phyloP scores from a whole-genome alignment of 2,329 filamentous ascomycete genomes.

The Drechslerella coelobrocha region DNA sequence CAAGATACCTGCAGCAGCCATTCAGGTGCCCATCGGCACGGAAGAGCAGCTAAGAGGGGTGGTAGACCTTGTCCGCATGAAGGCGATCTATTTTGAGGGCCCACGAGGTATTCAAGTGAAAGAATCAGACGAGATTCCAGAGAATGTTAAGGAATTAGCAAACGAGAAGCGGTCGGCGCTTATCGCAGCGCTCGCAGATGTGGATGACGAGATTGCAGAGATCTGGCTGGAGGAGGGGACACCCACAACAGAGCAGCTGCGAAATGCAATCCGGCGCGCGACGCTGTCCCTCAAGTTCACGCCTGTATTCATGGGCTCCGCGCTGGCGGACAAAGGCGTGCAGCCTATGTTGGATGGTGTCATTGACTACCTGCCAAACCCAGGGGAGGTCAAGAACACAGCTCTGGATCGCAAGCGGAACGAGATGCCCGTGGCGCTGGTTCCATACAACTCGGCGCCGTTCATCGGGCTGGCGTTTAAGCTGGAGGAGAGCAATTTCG shows the following conservation, averaged over 20 bases:
- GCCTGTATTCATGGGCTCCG: slow-evolving; percentile 95
- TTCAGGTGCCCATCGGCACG: slow-evolving; percentile 91
- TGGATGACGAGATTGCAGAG: slow-evolving; percentile 97
- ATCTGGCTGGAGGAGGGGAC: slow-evolving; percentile 86
- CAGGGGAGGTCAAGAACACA: slow-evolving; percentile 83
- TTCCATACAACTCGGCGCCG: slow-evolving; percentile 90
- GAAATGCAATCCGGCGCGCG: slow-evolving; percentile 85
- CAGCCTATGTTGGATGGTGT: slow-evolving; percentile 97
- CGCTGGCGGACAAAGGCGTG: slow-evolving; percentile 89
- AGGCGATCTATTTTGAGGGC: slow-evolving; percentile 90
- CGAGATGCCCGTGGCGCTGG: slow-evolving; percentile 82
- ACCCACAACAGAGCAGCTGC: slow-evolving; percentile 82
- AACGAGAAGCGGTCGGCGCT: slow-evolving; percentile 82
- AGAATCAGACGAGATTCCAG: slow-evolving; percentile 79
- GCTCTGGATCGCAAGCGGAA: slow-evolving; percentile 81
- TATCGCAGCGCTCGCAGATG: slow-evolving; percentile 94
- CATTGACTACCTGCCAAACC: slow-evolving; percentile 94
- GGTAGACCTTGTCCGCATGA: slow-evolving; percentile 90
- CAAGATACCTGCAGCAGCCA: slow-evolving; percentile 86
- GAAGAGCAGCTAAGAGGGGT: slow-evolving; percentile 94
- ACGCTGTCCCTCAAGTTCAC: slow-evolving; percentile 91
- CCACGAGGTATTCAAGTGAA: slow-evolving; percentile 77
- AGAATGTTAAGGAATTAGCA: slow-evolving; percentile 75
- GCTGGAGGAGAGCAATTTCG: slow-evolving; percentile 97
- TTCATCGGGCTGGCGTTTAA: slow-evolving; percentile 98